Percentiles rank a stretch among this genome's conserved stretches.
Conservation (phyloP, 768 basidiomycete species). For the Aureoboletus auriporus region DNA sequence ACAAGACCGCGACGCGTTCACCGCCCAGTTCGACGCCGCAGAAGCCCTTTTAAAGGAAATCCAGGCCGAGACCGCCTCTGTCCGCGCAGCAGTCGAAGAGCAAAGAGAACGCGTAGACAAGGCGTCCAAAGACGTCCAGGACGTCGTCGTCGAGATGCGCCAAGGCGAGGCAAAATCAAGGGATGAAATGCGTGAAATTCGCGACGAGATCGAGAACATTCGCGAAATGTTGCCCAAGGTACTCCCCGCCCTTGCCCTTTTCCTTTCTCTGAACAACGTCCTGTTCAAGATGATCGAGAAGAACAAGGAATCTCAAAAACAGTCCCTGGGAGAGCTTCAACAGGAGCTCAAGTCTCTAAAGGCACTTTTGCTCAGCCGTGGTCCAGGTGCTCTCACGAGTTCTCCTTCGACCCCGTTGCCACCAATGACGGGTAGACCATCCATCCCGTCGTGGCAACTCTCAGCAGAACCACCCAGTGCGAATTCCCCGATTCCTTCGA, state of each 20-base stretch:
- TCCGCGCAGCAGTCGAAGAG: slow-evolving; percentile 69
- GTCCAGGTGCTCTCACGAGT: slow-evolving; percentile 44
- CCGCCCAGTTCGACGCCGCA: slow-evolving; percentile 86
- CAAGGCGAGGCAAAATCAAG: slow-evolving; percentile 75
- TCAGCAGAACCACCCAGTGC: slow-evolving; percentile 12
- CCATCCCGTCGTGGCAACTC: slow-evolving; percentile 92
- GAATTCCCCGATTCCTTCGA: slow-evolving; percentile 16
- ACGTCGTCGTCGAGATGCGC: slow-evolving; percentile 68
- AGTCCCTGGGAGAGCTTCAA: slow-evolving; percentile 82
- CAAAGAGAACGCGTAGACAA: slow-evolving; percentile 71
- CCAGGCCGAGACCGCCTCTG: slow-evolving; percentile 68
- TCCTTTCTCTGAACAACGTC: neutral
- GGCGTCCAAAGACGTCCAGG: slow-evolving; percentile 68
- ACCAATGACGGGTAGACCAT: slow-evolving; percentile 53
- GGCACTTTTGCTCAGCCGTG: slow-evolving; percentile 76
- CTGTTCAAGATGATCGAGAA: slow-evolving; percentile 84
- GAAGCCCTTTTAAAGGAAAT: slow-evolving; percentile 79
- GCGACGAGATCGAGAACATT: slow-evolving; percentile 86
- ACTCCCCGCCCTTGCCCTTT: slow-evolving; percentile 7
- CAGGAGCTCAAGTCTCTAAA: slow-evolving; percentile 94
- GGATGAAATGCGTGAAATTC: slow-evolving; percentile 88
- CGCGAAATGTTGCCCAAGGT: slow-evolving; percentile 94
- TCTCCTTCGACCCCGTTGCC: slow-evolving; percentile 49
- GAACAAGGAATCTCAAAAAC: slow-evolving; percentile 79
- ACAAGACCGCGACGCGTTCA: slow-evolving; percentile 77